phyloP scores from a whole-genome alignment of 768 basidiomycete genomes.

The Tylopilus vinaceipallidus region DNA sequence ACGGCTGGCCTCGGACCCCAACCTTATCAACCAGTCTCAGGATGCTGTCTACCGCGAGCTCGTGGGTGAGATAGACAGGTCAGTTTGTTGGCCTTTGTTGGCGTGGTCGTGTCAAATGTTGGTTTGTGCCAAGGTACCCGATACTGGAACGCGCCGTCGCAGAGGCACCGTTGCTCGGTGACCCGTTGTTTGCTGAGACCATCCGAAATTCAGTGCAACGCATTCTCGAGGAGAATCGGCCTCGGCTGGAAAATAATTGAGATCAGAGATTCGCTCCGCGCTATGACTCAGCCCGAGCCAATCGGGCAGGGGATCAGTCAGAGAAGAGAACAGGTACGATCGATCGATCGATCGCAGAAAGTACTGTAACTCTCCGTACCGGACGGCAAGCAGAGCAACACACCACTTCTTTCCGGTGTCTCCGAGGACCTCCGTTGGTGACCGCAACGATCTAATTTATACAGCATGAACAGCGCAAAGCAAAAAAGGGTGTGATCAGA shows the following conservation, averaged over 20 bases:
- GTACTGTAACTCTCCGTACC: too few relatives aligned
- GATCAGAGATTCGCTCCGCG: neutral
- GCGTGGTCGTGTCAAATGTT: neutral
- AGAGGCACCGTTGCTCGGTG: conserved; percentile 48
- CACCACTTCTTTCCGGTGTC: neutral
- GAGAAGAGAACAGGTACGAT: too few relatives aligned
- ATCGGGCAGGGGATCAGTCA: too few relatives aligned
- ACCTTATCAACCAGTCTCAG: conserved; percentile 49
- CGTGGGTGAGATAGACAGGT: conserved; percentile 74
- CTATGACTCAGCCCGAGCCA: neutral
- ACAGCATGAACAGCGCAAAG: neutral
- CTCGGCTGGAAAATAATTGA: neutral
- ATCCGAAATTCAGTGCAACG: conserved; percentile 44
- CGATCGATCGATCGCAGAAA: conserved; percentile 11
- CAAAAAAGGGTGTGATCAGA: neutral
- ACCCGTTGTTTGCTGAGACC: conserved; percentile 42
- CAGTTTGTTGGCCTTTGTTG: neutral
- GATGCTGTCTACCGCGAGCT: conserved; percentile 59
- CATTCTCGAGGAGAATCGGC: conserved; percentile 43
- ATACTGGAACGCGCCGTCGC: conserved; percentile 61
- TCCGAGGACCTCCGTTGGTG: conserved; percentile 4
- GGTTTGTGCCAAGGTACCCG: conserved; percentile 47
- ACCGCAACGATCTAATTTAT: neutral
- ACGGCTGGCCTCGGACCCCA: conserved; percentile 51
- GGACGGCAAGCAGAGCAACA: conserved; percentile 1